Evolutionary conservation across 305 asterid species (phyloP).

Genomic region (Solanum hybrid): DNA sequence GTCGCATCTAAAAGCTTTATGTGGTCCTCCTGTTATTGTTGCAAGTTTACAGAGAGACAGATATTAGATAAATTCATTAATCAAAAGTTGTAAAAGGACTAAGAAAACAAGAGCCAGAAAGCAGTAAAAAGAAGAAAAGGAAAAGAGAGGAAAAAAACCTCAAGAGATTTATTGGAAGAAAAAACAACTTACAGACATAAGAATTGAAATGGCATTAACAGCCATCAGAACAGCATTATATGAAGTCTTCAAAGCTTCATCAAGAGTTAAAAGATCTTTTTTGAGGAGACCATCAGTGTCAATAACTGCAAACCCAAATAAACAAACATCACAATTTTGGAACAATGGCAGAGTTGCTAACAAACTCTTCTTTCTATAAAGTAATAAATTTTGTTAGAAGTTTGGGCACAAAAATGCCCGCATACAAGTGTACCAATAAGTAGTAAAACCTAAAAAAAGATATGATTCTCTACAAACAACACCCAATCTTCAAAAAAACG

Average conservation of each 20-base stretch:
- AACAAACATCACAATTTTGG: neutral
- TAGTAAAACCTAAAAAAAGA: neutral
- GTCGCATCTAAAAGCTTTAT: slow-evolving; percentile 42
- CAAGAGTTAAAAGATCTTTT: slow-evolving; percentile 84
- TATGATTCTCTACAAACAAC: neutral
- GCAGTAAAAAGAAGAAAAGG: neutral
- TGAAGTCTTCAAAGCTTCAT: slow-evolving; percentile 82
- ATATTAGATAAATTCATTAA: neutral
- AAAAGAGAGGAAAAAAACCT: slow-evolving; percentile 5
- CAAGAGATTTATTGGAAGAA: slow-evolving; percentile 10
- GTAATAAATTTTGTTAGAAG: neutral
- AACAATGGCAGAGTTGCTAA: neutral
- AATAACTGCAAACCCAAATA: slow-evolving; percentile 50
- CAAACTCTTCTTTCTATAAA: neutral
- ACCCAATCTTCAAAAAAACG: neutral
- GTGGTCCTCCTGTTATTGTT: slow-evolving; percentile 50
- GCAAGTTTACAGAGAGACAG: slow-evolving; percentile 9
- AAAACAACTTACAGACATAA: slow-evolving; percentile 54
- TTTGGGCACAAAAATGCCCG: neutral
- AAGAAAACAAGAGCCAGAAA: slow-evolving; percentile 12
- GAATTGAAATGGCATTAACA: slow-evolving; percentile 64
- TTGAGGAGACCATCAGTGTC: slow-evolving; percentile 86
- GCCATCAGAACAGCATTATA: slow-evolving; percentile 90
- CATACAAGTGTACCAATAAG: neutral
- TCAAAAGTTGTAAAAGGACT: neutral